These are phyloP conservation scores for Fusarium sp. DNA, from an alignment of 2,329 filamentous ascomycete genomes.

Conservation along the genomic window DNA sequence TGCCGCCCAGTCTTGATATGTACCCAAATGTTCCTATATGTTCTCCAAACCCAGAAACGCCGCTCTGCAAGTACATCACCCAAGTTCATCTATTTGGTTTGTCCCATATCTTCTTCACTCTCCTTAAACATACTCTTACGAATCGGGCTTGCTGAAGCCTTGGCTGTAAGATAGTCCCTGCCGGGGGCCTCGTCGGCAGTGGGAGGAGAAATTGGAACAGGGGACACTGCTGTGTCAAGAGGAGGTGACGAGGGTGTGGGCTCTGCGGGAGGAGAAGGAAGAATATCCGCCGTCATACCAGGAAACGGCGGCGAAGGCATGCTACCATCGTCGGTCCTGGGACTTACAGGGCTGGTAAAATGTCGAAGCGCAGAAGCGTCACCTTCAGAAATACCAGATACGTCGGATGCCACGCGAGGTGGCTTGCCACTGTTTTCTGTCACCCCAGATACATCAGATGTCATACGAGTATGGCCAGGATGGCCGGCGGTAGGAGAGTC, in stretches of 20 bases:
- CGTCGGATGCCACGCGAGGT: constrained; percentile 37
- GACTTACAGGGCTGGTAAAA: constrained; percentile 33
- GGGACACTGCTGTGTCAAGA: constrained; percentile 7
- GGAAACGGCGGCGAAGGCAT: constrained; percentile 11
- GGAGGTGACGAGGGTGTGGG: constrained; percentile 16
- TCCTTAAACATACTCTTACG: constrained; percentile 57
- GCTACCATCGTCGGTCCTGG: constrained; percentile 24
- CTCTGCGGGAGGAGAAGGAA: constrained; percentile 29
- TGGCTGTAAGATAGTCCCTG: constrained; percentile 47
- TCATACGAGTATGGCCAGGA: constrained; percentile 26
- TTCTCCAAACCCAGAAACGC: constrained; percentile 30
- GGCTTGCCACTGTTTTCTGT: constrained; percentile 13
- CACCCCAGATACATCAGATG: constrained; percentile 39
- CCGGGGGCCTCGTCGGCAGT: constrained; percentile 42
- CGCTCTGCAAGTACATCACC: constrained; percentile 1
- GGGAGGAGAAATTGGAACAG: constrained; percentile 43
- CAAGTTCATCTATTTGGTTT: constrained; percentile 25
- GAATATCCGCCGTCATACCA: constrained; percentile 11
- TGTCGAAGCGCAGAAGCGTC: constrained; percentile 37
- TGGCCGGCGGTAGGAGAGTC: constrained; percentile 26
- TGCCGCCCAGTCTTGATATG: neutral
- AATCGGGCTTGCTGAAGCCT: constrained; percentile 41
- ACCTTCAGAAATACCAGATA: constrained; percentile 40
- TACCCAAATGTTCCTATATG: constrained; percentile 1
- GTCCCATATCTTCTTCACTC: constrained; percentile 54